A percentile compares a stretch with the other conserved stretches of the same genome.
Evolutionary conservation across 768 basidiomycete genomes (phyloP).

Genomic region (Saitozyma sp.): DNA sequence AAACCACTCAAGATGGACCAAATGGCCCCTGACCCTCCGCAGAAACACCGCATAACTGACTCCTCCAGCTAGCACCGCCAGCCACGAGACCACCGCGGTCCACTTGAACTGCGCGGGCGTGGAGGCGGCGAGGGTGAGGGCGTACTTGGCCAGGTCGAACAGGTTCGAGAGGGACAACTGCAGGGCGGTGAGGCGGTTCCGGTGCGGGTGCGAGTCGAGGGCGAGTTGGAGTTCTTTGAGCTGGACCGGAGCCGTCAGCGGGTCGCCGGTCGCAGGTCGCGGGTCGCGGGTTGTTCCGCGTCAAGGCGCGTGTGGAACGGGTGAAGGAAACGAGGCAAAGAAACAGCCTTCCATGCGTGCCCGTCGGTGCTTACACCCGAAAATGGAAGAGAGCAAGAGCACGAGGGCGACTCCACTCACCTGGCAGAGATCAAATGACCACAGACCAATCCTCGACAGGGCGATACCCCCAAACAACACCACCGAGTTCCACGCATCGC

Average conservation of each 20-base stretch:
- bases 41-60: conserved; percentile 39
- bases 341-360: too few relatives aligned
- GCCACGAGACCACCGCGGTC: conserved; percentile 45
- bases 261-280: too few relatives aligned
- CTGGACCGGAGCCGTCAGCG: conserved; percentile 17
- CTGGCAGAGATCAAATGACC: conserved; percentile 51
- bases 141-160: conserved; percentile 50
- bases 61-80: conserved; percentile 34
- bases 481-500: conserved; percentile 31
- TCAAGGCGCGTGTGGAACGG: background rate
- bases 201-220: conserved; percentile 40
- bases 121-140: conserved; percentile 33
- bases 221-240: conserved; percentile 47
- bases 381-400: background rate
- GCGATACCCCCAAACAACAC: conserved; percentile 43
- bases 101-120: conserved; percentile 42
- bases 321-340: too few relatives aligned
- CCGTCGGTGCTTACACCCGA: too few relatives aligned
- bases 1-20: conserved; percentile 39
- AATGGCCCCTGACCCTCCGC: conserved; percentile 37
- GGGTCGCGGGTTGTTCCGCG: background rate
- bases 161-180: conserved; percentile 47
- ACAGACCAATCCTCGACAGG: conserved; percentile 47
- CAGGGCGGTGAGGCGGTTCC: conserved; percentile 45
- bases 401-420: conserved; percentile 11